These are phyloP conservation scores for Penicillium canariense DNA, from an alignment of 495 filamentous ascomycete species.

Conservation along the genomic window DNA sequence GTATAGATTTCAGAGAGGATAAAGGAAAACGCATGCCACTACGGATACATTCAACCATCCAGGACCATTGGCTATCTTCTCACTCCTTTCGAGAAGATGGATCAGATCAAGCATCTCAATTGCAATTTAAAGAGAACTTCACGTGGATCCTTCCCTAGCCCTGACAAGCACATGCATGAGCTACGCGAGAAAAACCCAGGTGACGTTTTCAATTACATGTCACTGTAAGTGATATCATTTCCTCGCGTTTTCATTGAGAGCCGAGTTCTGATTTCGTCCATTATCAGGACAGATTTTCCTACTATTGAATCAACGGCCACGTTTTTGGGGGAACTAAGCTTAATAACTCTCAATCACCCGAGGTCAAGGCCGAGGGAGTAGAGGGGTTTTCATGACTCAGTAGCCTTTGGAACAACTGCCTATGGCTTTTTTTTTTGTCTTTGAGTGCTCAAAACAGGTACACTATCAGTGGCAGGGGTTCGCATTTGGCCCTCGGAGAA, in stretches of 20 bases:
- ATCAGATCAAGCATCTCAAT: not conserved
- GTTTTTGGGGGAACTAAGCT: not conserved
- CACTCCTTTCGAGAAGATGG: not conserved
- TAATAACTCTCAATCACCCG: not conserved
- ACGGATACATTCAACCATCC: not conserved
- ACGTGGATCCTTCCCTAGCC: not conserved
- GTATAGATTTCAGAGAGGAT: not conserved
- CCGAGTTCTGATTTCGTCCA: not conserved
- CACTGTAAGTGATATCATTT: not conserved
- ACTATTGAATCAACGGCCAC: not conserved
- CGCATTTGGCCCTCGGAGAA: too few species aligned
- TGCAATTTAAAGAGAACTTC: not conserved
- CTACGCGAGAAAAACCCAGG: not conserved
- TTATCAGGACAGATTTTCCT: not conserved
- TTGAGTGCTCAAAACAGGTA: not conserved
- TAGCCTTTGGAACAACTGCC: not conserved
- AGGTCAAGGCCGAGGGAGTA: not conserved
- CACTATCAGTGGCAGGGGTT: too few species aligned
- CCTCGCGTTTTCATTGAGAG: not conserved
- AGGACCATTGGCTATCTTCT: not conserved
- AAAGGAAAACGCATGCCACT: not conserved
- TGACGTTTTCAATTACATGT: not conserved
- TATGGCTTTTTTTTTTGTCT: not conserved
- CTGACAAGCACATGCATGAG: not conserved
- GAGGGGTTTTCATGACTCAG: not conserved